Conservation (phyloP, 2,329 filamentous ascomycete species). For the Ascochyta viciae-villosae region DNA sequence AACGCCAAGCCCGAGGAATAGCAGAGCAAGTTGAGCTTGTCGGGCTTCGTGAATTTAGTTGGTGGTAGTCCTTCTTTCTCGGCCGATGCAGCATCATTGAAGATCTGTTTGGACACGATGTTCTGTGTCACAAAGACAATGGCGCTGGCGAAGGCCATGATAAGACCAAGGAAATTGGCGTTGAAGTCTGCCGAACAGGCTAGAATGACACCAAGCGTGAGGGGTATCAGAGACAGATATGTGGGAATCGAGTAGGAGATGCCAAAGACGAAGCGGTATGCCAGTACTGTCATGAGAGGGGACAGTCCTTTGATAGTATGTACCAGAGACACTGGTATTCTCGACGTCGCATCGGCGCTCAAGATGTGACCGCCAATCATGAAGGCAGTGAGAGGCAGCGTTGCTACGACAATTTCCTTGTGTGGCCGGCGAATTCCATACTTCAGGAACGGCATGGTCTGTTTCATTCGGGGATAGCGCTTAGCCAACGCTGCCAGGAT, state of each 20-base stretch:
- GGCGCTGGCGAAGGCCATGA: conserved; percentile 88
- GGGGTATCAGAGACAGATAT: conserved; percentile 76
- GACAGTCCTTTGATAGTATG: conserved; percentile 99
- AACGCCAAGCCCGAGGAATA: conserved; percentile 97
- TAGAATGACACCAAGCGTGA: conserved; percentile 93
- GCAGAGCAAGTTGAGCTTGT: conserved; percentile 95
- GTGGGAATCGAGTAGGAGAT: conserved; percentile 88
- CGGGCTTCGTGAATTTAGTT: conserved; percentile 76
- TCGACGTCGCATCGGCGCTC: conserved; percentile 90
- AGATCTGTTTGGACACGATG: conserved; percentile 96
- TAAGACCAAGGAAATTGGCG: conserved; percentile 87
- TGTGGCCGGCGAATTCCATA: conserved; percentile 84
- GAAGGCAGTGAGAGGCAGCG: conserved; percentile 89
- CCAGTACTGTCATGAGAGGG: conserved; percentile 91
- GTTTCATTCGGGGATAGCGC: conserved; percentile 73
- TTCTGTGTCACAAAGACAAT: conserved; percentile 97
- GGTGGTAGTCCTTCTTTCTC: conserved; percentile 72
- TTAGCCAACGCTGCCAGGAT: conserved; percentile 78
- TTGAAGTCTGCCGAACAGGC: conserved; percentile 92
- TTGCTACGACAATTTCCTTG: conserved; percentile 81
- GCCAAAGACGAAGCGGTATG: conserved; percentile 87
- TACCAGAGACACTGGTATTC: conserved; percentile 94
- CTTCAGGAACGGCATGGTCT: conserved; percentile 77
- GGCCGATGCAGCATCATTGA: conserved; percentile 88
- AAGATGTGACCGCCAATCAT: conserved; percentile 93